A percentile compares a stretch with the other conserved stretches of the same genome.
These are phyloP conservation scores for Xylaria cubensis DNA, from an alignment of 495 filamentous ascomycete genomes.

Conservation along the genomic window DNA sequence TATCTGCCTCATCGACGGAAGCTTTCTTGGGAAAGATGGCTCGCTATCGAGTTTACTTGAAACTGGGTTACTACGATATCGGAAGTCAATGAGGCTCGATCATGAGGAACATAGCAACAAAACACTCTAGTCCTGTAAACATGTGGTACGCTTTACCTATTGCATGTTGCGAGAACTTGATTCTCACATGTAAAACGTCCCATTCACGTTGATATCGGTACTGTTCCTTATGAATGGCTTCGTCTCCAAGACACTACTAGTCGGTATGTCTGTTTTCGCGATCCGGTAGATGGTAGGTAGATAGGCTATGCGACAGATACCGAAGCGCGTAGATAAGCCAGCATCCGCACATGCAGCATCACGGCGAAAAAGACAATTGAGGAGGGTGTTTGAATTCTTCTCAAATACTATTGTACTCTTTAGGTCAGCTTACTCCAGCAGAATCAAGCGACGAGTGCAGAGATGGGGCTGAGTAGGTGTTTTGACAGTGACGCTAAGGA, in stretches of 20 bases:
- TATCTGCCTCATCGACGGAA: not conserved
- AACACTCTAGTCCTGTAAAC: not conserved
- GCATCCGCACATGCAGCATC: not conserved
- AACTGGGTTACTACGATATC: not conserved
- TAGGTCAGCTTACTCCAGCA: constrained; percentile 25
- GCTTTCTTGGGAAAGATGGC: not conserved
- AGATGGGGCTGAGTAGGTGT: constrained; percentile 14
- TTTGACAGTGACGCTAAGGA: not conserved
- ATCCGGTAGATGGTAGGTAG: not conserved
- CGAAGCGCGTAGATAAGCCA: not conserved
- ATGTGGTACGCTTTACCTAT: not conserved
- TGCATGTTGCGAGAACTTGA: not conserved
- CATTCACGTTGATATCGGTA: not conserved
- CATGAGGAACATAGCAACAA: not conserved
- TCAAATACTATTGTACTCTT: constrained; percentile 9
- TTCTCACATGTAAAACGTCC: not conserved
- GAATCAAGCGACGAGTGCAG: not conserved
- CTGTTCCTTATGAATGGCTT: not conserved
- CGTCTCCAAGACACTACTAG: not conserved
- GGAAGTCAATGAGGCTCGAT: not conserved
- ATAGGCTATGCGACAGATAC: constrained; percentile 8
- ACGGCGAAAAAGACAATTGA: not conserved
- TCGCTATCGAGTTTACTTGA: not conserved
- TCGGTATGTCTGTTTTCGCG: not conserved
- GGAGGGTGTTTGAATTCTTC: constrained; percentile 13